Conservation (phyloP, 2,329 filamentous ascomycete species). For the Chaetomium globosum region DNA sequence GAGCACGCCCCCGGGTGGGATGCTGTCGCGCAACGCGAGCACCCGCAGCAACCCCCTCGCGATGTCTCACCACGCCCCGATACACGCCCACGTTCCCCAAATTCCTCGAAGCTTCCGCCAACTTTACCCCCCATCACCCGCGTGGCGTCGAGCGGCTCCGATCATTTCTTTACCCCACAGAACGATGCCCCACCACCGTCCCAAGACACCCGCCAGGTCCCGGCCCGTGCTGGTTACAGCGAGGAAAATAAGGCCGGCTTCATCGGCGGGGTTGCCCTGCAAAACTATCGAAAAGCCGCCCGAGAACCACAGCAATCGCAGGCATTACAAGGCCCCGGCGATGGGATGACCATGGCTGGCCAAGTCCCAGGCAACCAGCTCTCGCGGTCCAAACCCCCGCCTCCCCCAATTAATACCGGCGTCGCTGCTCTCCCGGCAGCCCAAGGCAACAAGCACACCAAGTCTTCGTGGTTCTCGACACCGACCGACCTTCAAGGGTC, state of each 20-base stretch:
- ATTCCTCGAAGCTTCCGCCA: conserved; percentile 49
- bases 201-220: conserved; percentile 31
- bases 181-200: conserved; percentile 31
- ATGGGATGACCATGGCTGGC: conserved; percentile 17
- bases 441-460: conserved; percentile 39
- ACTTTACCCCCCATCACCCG: conserved; percentile 55
- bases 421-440: conserved; percentile 40
- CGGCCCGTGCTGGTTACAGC: conserved; percentile 43
- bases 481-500: conserved; percentile 52
- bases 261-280: conserved; percentile 58
- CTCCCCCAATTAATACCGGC: conserved; percentile 44
- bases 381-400: conserved; percentile 41
- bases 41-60: conserved; percentile 48
- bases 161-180: conserved; percentile 26
- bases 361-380: conserved; percentile 38
- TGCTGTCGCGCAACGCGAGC: conserved; percentile 45
- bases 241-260: conserved; percentile 47
- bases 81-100: conserved; percentile 42
- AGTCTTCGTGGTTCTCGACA: conserved; percentile 51
- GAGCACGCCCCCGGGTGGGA: conserved; percentile 51
- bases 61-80: conserved; percentile 46
- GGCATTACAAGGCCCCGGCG: conserved; percentile 34
- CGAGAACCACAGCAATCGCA: conserved; percentile 18
- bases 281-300: conserved; percentile 52
- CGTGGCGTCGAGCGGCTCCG: conserved; percentile 49